These are phyloP conservation scores for Balamuthia mandrillaris DNA, from an alignment of 208 protist species.

Conservation along the genomic window DNA sequence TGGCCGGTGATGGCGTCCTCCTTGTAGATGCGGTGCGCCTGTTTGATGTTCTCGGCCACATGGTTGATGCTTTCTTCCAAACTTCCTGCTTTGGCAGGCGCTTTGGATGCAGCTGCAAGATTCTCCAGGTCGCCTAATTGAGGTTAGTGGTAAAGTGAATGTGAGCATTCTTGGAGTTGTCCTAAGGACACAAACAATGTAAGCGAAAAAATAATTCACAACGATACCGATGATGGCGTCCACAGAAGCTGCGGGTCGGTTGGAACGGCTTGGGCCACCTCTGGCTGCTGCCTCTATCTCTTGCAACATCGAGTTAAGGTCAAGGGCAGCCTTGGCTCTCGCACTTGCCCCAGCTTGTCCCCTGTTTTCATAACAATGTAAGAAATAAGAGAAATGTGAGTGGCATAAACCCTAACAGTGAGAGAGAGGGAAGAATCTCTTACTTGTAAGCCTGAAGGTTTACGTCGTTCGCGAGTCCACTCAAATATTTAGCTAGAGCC, in stretches of 20 bases:
- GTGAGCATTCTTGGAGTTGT: no score
- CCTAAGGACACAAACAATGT: no score
- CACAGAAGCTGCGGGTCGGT: no score
- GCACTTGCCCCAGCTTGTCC: neutral
- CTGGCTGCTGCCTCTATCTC: no score
- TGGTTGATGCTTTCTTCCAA: neutral
- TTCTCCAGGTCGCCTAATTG: no score
- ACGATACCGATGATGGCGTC: no score
- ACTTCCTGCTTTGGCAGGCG: neutral
- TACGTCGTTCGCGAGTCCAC: neutral
- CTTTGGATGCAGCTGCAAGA: no score
- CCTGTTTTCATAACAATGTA: constrained; percentile 2
- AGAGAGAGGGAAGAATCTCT: neutral
- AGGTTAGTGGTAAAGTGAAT: no score
- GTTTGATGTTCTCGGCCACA: neutral
- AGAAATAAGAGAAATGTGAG: neutral
- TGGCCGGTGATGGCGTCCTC: neutral
- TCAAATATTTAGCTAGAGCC: neutral
- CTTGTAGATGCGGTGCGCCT: neutral
- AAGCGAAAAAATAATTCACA: no score
- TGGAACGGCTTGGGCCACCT: no score
- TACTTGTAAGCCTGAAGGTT: neutral
- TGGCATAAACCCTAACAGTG: neutral
- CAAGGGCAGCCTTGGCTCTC: neutral
- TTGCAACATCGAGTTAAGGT: constrained; percentile 5